A percentile compares a stretch with the other conserved stretches of the same genome.
phyloP scores from a whole-genome alignment of 2,329 filamentous ascomycete species.

The Chlorencoelia australis region DNA sequence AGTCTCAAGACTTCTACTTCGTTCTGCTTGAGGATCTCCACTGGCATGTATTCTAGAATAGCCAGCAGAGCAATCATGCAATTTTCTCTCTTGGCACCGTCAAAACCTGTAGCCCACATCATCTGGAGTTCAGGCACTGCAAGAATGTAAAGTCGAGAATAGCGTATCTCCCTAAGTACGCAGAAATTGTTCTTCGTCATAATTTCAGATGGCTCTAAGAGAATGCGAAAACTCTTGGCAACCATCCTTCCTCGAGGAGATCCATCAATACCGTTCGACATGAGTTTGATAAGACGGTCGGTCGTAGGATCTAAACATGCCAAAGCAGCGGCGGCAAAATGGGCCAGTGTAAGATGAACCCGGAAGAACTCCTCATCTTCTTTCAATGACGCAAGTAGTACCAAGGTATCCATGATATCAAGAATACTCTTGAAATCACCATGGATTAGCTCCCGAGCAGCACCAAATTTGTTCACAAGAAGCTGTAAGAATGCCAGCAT shows the following conservation, averaged over 20 bases:
- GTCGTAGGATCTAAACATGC: constrained; percentile 15
- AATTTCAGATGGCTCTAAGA: constrained; percentile 20
- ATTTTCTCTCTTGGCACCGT: constrained; percentile 14
- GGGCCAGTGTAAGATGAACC: constrained; percentile 20
- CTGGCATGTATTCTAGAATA: constrained; percentile 18
- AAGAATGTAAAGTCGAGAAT: constrained; percentile 15
- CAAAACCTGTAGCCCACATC: constrained; percentile 10
- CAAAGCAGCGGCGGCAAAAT: constrained; percentile 21
- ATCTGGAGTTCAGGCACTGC: constrained; percentile 11
- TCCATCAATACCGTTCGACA: constrained; percentile 17
- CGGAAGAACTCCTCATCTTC: constrained; percentile 9
- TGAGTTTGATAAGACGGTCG: constrained; percentile 13
- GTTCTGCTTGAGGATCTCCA: constrained; percentile 9
- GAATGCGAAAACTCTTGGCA: constrained; percentile 21
- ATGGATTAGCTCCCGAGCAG: constrained; percentile 5
- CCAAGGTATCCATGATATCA: constrained; percentile 10
- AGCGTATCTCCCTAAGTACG: constrained; percentile 19
- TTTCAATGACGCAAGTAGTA: constrained; percentile 3
- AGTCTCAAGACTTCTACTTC: constrained; percentile 15
- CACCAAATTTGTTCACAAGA: constrained; percentile 24
- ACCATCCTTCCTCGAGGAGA: constrained; percentile 12
- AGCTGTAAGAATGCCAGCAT: constrained; percentile 22
- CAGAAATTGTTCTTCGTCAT: constrained; percentile 24
- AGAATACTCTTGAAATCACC: constrained; percentile 6
- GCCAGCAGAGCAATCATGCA: constrained; percentile 23